A percentile compares a stretch with the other conserved stretches of the same genome.
Conservation (phyloP, 192 early-diverging fungal species). For the Nowakowskiella sp. region DNA sequence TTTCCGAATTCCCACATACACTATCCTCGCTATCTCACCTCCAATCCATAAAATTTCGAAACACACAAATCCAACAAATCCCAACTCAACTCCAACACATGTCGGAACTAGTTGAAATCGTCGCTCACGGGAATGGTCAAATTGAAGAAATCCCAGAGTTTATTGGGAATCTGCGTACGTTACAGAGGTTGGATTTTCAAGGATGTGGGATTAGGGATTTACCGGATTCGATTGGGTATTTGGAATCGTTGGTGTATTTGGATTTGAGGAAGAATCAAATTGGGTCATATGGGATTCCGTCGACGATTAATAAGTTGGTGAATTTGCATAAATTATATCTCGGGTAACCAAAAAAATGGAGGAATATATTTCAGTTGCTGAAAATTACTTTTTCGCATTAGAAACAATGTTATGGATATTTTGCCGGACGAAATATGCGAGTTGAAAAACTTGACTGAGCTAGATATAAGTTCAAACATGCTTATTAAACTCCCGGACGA, state of each 20-base stretch:
- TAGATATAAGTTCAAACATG: conserved; percentile 33
- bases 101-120: conserved; percentile 28
- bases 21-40: conserved; percentile 19
- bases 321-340: conserved; percentile 26
- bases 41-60: conserved; percentile 23
- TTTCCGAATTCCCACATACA: conserved; percentile 31
- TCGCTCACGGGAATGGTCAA: conserved; percentile 29
- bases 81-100: conserved; percentile 32
- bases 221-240: conserved; percentile 30
- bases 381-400: conserved; percentile 13
- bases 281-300: conserved; percentile 27
- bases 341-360: conserved; percentile 6
- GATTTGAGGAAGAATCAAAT: conserved; percentile 40
- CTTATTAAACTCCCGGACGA: conserved; percentile 33
- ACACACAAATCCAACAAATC: conserved; percentile 29
- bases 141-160: conserved; percentile 41
- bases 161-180: conserved; percentile 13
- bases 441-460: conserved; percentile 24
- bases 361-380: conserved; percentile 5
- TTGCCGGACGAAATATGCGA: conserved; percentile 41
- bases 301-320: conserved; percentile 19
- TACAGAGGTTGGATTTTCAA: conserved; percentile 24
- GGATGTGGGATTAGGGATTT: conserved; percentile 29
- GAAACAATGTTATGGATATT: conserved; percentile 32
- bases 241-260: conserved; percentile 18